Base-by-base conservation (phyloP, 2,329 filamentous ascomycete species). In the Metarhizium humberi region DNA sequence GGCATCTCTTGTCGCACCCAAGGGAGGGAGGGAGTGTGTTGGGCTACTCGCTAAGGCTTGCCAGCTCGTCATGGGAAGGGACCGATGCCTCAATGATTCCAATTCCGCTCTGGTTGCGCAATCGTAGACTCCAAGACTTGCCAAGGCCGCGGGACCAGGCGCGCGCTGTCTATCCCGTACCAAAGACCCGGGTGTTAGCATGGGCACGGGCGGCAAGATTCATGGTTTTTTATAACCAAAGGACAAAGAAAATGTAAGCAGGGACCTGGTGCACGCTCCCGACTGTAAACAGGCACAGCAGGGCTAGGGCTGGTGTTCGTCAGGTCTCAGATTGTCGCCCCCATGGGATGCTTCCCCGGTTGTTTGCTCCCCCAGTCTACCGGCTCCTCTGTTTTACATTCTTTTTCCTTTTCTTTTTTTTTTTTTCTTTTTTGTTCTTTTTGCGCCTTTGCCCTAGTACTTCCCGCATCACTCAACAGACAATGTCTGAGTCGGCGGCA, bases 281-380 rank as follows among this genome's bases (percentile, higher is more conserved):
- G 2, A 34, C 32, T 34, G 32, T 34, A 34, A 34, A 10, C 32
- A 34, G 3, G 32, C 32, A 34, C 32, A 40, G 5, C 4, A 16
- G 8, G 5, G 38, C 20, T 16, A 43, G 40, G 42, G 42, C 30
- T 48, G 45, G 14, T 16, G 5, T 48, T 48, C 18, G 25, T 48
- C 46, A 51, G 47, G 49, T 55, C 49, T 48, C 53, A 11, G 49
- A n/a, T 47, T 52, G 16, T 55, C 40, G 48, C 48, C 42, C 48
- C 53, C 18, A 29, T 49, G 20, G 53, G 48, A 46, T 46, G 47
- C 47, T 40, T 54, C 46, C 53, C 53, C 53, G 52, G 52, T 43
- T 50, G 47, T 38, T 30, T 18, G 18, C 25, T 48, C 10, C 45
- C 45, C 45, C 25, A 46, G 20, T 30, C 45, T 30, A 18, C 11